These are phyloP conservation scores for Trichoderma orchidacearum DNA, from an alignment of 495 filamentous ascomycete species.

Conservation along the genomic window DNA sequence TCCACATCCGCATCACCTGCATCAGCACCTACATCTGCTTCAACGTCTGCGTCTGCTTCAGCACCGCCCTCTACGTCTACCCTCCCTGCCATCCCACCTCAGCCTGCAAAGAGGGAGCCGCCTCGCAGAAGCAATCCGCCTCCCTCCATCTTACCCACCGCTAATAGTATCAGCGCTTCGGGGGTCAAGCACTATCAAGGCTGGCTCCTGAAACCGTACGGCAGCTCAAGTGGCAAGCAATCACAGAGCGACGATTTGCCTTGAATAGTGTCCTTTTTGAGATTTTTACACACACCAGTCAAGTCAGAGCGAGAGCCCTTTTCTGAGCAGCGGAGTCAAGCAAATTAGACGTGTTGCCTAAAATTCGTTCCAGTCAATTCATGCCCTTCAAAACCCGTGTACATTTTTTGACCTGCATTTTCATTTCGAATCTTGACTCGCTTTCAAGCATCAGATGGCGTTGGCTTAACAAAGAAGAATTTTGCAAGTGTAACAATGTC, in stretches of 20 bases:
- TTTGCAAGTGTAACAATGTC: background rate
- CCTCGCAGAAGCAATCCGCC: background rate
- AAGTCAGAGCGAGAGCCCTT: too few species aligned
- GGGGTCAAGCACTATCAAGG: background rate
- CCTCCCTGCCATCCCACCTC: conserved; percentile 7
- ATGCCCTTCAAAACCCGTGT: background rate
- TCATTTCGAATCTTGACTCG: background rate
- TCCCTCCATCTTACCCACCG: background rate
- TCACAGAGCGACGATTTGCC: background rate
- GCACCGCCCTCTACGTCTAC: background rate
- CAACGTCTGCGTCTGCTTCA: background rate
- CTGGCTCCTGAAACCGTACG: conserved; percentile 1
- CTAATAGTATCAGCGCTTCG: background rate
- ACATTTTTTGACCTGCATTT: background rate
- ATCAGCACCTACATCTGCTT: background rate
- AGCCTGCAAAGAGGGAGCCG: conserved; percentile 9
- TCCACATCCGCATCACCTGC: background rate
- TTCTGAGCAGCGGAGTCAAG: too few species aligned
- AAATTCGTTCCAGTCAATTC: too few species aligned
- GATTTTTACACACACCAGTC: background rate
- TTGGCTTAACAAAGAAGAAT: background rate
- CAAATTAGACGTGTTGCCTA: too few species aligned
- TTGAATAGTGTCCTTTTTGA: background rate
- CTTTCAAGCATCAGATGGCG: background rate
- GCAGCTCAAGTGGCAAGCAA: background rate